These are phyloP conservation scores for Trichoderma asperellum DNA, from an alignment of 2,329 filamentous ascomycete species.

Conservation along the genomic window DNA sequence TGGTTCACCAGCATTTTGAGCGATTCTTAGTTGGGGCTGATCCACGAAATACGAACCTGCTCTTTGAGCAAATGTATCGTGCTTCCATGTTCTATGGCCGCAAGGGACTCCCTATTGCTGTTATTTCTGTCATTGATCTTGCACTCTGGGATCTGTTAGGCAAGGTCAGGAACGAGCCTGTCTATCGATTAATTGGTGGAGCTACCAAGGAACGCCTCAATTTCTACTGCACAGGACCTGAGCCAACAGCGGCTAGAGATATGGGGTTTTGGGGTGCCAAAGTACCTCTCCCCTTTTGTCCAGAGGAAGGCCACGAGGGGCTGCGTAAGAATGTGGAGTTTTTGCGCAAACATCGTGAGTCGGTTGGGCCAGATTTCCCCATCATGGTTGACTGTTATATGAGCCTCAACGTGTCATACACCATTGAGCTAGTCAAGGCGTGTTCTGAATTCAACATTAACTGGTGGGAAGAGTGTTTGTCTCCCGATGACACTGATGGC, in stretches of 20 bases:
- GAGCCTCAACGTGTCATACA: slow-evolving; percentile 91
- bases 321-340: slow-evolving; percentile 90
- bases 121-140: slow-evolving; percentile 93
- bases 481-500: slow-evolving; percentile 89
- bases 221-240: slow-evolving; percentile 94
- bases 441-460: slow-evolving; percentile 85
- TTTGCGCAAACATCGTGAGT: slow-evolving; percentile 79
- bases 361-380: slow-evolving; percentile 86
- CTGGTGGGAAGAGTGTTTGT: slow-evolving; percentile 96
- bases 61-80: slow-evolving; percentile 97
- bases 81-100: slow-evolving; percentile 95
- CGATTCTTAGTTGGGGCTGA: slow-evolving; percentile 88
- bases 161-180: slow-evolving; percentile 88
- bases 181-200: slow-evolving; percentile 92
- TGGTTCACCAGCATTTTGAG: slow-evolving; percentile 91
- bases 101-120: slow-evolving; percentile 85
- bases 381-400: slow-evolving; percentile 98
- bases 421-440: slow-evolving; percentile 84
- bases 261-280: slow-evolving; percentile 94
- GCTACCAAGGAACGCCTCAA: slow-evolving; percentile 81
- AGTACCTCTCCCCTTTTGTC: slow-evolving; percentile 86
- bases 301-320: slow-evolving; percentile 81
- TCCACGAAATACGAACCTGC: slow-evolving; percentile 84
- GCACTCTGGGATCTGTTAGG: slow-evolving; percentile 91
- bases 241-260: slow-evolving; percentile 75